A percentile compares a stretch with the other conserved stretches of the same genome.
These are phyloP conservation scores for Dactylellina sp. DNA, from an alignment of 2,329 filamentous ascomycete genomes.

Conservation along the genomic window DNA sequence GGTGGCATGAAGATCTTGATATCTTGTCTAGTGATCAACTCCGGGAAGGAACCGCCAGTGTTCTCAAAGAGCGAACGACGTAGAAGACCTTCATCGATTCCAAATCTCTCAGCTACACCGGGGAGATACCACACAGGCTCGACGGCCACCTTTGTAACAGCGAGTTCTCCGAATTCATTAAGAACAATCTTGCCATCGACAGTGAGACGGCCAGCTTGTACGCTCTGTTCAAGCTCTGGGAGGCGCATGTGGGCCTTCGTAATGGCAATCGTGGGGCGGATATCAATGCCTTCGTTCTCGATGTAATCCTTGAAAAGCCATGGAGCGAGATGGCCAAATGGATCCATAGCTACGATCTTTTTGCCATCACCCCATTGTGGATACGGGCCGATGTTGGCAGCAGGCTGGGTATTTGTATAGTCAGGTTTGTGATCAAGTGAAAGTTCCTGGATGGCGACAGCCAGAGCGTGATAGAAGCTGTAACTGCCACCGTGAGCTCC, in stretches of 20 bases:
- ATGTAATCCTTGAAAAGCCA: constrained; percentile 85
- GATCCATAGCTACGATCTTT: constrained; percentile 98
- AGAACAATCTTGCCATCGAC: constrained; percentile 89
- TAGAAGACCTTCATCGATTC: constrained; percentile 88
- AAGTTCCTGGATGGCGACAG: constrained; percentile 89
- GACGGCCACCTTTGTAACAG: constrained; percentile 95
- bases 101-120: constrained; percentile 90
- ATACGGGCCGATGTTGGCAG: constrained; percentile 88
- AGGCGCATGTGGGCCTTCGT: constrained; percentile 95
- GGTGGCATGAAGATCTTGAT: constrained; percentile 96
- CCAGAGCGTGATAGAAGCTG: constrained; percentile 93
- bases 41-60: constrained; percentile 94
- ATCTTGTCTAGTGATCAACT: constrained; percentile 92
- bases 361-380: constrained; percentile 87
- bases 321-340: constrained; percentile 85
- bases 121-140: constrained; percentile 93
- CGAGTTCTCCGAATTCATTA: constrained; percentile 85
- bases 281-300: constrained; percentile 81
- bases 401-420: constrained; percentile 88
- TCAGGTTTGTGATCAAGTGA: constrained; percentile 82
- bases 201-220: constrained; percentile 79
- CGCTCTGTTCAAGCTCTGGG: constrained; percentile 92
- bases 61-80: constrained; percentile 92
- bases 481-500: constrained; percentile 89
- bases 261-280: constrained; percentile 89